Base-by-base conservation (phyloP, 1,284 basidiomycete genomes). In the Xerocomus minutiporus region DNA sequence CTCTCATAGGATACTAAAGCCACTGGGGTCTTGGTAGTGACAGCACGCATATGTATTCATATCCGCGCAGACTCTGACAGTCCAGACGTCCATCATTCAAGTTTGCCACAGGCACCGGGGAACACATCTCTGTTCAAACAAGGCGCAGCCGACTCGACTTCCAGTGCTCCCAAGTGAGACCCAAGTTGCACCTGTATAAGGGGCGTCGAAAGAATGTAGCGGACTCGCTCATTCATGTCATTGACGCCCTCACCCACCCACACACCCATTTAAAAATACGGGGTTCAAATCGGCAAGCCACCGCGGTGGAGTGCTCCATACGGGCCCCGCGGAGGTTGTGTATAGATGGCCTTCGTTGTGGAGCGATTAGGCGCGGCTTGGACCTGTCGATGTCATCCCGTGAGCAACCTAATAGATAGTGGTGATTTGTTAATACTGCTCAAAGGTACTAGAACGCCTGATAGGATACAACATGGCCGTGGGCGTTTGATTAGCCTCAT, bases 21-120 rank as follows among this genome's bases (percentile, higher is more conserved):
- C 3, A 35, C 11, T n/a, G 23, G 29, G 34, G 45, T 28, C 44
- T 34, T 31, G 44, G 23, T 15, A 26, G 34, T 26, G 34, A 34
- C 45, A 35, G 38, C 17, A n/a, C 36, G 7, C 28, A 20, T 20
- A 20, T 20, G 20, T 46, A 39, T 56, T 69, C 65, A 70, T 70
- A 52, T 66, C 64, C 64, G 64, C 61, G 55, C 57, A 56, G 49
- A 48, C 55, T 49, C 56, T 55, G 52, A 43, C 42, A 11, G 40
- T 20, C 20, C 20, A 20, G 20, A 20, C 20, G 42, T 20, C 53
- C 66, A 62, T 64, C 65, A 69, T 53, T 61, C 54, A 54, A 41
- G 48, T 43, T 59, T 48, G 63, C 67, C 65, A 59, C 64, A 61
- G 67, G 65, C 57, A 65, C 63, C 65, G 66, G 64, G 64, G 56